Conservation (phyloP, 176 grass and related monocot genomes). For the Hordeum marinum region DNA sequence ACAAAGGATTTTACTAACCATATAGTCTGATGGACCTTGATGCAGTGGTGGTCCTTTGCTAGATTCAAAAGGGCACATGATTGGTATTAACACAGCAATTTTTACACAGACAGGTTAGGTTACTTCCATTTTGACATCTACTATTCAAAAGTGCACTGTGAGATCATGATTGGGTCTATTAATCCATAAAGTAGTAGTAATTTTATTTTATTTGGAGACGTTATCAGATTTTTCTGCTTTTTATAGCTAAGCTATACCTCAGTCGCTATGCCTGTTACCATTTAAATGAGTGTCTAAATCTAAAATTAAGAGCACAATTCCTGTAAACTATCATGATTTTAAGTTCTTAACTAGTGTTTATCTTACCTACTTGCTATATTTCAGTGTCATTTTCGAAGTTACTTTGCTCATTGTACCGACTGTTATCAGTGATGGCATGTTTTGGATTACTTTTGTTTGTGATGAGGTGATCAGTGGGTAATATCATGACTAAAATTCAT, state of each 20-base stretch:
- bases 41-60: constrained; percentile 95
- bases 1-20: constrained; percentile 10
- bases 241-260: background rate
- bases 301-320: background rate
- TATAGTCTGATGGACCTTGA: constrained; percentile 21
- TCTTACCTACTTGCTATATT: background rate
- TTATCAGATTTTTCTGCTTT: constrained; percentile 8
- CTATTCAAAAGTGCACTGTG: background rate
- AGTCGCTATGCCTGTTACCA: background rate
- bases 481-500: background rate
- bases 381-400: background rate
- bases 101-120: constrained; percentile 87
- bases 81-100: constrained; percentile 98
- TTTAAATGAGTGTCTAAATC: background rate
- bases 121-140: background rate
- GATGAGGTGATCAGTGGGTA: background rate
- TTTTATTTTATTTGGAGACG: background rate
- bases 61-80: constrained; percentile 87
- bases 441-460: constrained; percentile 8
- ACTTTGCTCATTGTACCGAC: background rate
- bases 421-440: background rate
- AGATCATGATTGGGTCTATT: background rate
- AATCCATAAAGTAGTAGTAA: background rate
- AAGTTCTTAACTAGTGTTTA: background rate
- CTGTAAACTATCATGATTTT: background rate